Evolutionary conservation across 78 protist species (phyloP).

Genomic region (Cavenderia fasciculata): DNA sequence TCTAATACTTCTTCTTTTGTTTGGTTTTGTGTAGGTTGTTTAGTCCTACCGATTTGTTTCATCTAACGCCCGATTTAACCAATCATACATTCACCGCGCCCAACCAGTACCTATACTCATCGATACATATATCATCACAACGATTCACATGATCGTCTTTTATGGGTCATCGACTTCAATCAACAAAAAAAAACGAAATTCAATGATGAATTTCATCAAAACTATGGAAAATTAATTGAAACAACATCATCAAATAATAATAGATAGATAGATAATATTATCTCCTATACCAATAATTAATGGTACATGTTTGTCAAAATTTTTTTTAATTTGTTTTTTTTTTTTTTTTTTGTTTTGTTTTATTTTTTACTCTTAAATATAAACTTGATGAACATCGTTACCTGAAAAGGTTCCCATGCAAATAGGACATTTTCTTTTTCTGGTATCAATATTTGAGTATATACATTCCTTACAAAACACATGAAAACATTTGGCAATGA

Average conservation of each 20-base stretch:
- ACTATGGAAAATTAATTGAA: too few relatives aligned
- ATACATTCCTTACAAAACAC: conserved; percentile 79
- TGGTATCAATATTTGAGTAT: conserved; percentile 68
- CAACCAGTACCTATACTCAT: neutral
- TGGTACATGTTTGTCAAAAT: too few relatives aligned
- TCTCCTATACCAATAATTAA: too few relatives aligned
- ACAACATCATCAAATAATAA: too few relatives aligned
- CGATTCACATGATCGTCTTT: too few relatives aligned
- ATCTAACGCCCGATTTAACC: conserved; percentile 1
- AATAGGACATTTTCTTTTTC: conserved; percentile 77
- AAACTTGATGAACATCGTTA: conserved; percentile 73
- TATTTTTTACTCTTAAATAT: too few relatives aligned
- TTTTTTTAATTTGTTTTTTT: too few relatives aligned
- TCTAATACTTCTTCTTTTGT: neutral
- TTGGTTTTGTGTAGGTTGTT: neutral
- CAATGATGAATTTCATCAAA: too few relatives aligned
- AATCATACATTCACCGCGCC: neutral
- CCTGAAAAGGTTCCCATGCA: conserved; percentile 72
- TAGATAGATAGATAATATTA: too few relatives aligned
- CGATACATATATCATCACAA: neutral
- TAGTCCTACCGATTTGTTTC: conserved; percentile 12
- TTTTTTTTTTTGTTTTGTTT: too few relatives aligned
- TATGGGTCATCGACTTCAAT: too few relatives aligned
- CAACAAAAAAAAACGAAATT: too few relatives aligned
- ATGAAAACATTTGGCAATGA: conserved; percentile 80